Evolutionary conservation across 2,329 filamentous ascomycete species (phyloP).

Genomic region (Paecilomyces sp.): DNA sequence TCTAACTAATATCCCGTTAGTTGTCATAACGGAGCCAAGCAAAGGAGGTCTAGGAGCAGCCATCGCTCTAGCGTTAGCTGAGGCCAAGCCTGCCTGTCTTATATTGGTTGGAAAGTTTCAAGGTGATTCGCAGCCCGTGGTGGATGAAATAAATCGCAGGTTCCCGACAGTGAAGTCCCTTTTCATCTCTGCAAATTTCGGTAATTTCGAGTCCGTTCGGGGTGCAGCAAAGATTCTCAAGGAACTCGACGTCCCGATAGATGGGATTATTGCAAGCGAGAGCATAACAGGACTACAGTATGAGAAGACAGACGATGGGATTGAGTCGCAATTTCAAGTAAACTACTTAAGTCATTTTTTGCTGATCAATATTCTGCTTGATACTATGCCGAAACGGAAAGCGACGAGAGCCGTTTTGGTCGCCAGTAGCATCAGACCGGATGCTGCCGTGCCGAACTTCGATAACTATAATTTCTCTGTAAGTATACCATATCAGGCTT

Average conservation of each 20-base stretch:
- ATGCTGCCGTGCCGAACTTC: conserved; percentile 13
- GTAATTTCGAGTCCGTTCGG: conserved; percentile 9
- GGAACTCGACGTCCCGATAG: conserved; percentile 10
- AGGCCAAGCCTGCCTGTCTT: conserved; percentile 17
- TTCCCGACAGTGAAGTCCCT: conserved; percentile 13
- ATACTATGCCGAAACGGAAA: conserved; percentile 4
- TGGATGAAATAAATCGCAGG: conserved; percentile 15
- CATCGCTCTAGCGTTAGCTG: conserved; percentile 19
- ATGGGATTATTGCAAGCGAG: conserved; percentile 15
- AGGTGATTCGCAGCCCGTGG: conserved; percentile 16
- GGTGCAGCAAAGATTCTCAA: conserved; percentile 11
- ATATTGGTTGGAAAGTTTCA: conserved; percentile 21
- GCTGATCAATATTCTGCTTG: conserved; percentile 13
- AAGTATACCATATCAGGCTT: background rate
- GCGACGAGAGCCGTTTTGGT: conserved; percentile 13
- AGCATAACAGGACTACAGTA: conserved; percentile 12
- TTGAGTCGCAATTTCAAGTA: conserved; percentile 17
- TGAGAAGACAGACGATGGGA: conserved; percentile 13
- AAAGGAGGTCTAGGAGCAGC: conserved; percentile 16
- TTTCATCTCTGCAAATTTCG: conserved; percentile 11
- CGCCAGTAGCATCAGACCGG: conserved; percentile 12
- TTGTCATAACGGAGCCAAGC: conserved; percentile 19
- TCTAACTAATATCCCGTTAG: conserved; percentile 4
- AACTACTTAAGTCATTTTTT: conserved; percentile 19
- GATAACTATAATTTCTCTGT: conserved; percentile 15